Evolutionary conservation across 163 green algal species (phyloP), one percentile per base, ranked within the genome.

Genomic region (Trebouxia gelatinosa): DNA sequence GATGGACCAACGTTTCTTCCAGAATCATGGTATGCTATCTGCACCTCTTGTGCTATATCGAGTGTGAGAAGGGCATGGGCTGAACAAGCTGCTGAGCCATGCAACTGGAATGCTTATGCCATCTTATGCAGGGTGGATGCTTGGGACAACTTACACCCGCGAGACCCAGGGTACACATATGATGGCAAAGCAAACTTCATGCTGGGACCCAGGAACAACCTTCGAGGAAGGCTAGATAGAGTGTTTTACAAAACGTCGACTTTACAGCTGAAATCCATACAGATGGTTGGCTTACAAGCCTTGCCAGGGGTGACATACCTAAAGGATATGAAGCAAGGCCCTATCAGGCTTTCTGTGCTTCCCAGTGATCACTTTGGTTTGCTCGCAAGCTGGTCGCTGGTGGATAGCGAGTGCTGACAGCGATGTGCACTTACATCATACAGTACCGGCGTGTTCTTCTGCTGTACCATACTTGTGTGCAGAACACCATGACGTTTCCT

Each of bases 341-440:
- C 54, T 43, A 38, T 51, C 19, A 50, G 29, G 19, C 35, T 78
- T 51, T 82, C 84, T 28, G 82, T 89, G 51, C 72, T 89, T 71
- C 84, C 84, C 5, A 74, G 29, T 17, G 84, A 89, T 39, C 84
- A 89, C 48, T 89, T 86, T 81, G 84, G 84, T 4, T 48, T 89
- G n/a, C 39, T 87, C 23, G 57, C 75, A 19, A n/a, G 9, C 3
- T 48, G n/a, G n/a, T n/a, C n/a, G n/a, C n/a, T n/a, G n/a, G n/a
- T n/a, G n/a, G n/a, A n/a, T n/a, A n/a, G n/a, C n/a, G n/a, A n/a
- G n/a, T n/a, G n/a, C n/a, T n/a, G n/a, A n/a, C n/a, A n/a, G n/a
- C n/a, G n/a, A n/a, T n/a, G n/a, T n/a, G n/a, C n/a, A n/a, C n/a
- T n/a, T n/a, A n/a, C n/a, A n/a, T n/a, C n/a, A n/a, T n/a, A n/a